phyloP scores from a whole-genome alignment of 2,329 filamentous ascomycete species.

The Coniella lustricola region DNA sequence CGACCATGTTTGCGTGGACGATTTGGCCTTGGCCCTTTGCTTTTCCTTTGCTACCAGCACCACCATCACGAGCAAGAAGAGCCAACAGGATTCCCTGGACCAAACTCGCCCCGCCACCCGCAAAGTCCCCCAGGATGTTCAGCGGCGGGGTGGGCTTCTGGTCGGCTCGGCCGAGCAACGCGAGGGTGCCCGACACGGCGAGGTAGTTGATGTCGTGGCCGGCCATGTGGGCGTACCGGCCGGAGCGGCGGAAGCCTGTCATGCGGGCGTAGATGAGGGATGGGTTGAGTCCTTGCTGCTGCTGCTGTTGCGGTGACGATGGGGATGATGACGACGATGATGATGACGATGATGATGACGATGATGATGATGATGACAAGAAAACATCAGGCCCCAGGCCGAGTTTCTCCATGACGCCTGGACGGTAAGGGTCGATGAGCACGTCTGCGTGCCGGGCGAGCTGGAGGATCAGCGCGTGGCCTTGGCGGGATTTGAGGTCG shows the following conservation, averaged over 20 bases:
- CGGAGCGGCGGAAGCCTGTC: slow-evolving; percentile 84
- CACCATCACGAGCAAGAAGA: slow-evolving; percentile 57
- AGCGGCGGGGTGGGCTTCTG: slow-evolving; percentile 70
- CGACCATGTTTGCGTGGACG: slow-evolving; percentile 95
- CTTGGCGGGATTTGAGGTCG: slow-evolving; percentile 63
- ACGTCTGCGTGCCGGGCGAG: slow-evolving; percentile 63
- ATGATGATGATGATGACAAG: no score
- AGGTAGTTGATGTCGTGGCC: slow-evolving; percentile 97
- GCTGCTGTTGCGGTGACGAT: no score
- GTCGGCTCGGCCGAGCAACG: slow-evolving; percentile 63
- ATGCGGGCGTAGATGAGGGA: slow-evolving; percentile 75
- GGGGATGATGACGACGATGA: no score
- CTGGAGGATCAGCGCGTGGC: slow-evolving; percentile 57
- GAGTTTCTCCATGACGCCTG: slow-evolving; percentile 80
- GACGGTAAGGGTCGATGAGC: slow-evolving; percentile 88
- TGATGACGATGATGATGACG: no score
- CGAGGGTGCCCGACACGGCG: slow-evolving; percentile 73
- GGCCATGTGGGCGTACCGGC: slow-evolving; percentile 79
- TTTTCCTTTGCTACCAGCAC: no score
- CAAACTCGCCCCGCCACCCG: slow-evolving; percentile 75
- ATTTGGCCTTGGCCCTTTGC: slow-evolving; percentile 80
- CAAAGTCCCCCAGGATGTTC: slow-evolving; percentile 87
- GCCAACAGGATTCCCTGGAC: slow-evolving; percentile 80
- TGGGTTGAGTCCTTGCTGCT: no score
- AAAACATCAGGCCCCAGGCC: slow-evolving; percentile 68